A percentile compares a stretch with the other conserved stretches of the same genome.
phyloP scores from a whole-genome alignment of 1,284 basidiomycete species.

The Tetrapyrgos nigripes region DNA sequence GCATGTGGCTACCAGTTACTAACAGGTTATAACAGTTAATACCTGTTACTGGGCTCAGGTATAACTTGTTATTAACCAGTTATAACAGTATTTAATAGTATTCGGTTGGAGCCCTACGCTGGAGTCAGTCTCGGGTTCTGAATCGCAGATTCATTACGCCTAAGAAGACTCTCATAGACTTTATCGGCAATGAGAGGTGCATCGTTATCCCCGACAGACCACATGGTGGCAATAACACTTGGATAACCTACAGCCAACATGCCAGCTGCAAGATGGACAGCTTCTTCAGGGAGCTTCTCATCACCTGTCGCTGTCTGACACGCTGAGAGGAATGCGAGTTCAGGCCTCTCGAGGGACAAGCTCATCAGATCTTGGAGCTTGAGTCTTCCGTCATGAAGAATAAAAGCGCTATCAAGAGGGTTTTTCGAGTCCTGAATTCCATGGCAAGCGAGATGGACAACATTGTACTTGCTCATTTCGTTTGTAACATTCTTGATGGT shows the following conservation, averaged over 20 bases:
- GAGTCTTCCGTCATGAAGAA: slow-evolving; percentile 19
- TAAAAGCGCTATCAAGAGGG: slow-evolving; percentile 18
- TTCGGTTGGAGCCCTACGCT: too few relatives aligned
- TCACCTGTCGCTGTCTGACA: slow-evolving; percentile 26
- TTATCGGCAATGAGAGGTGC: slow-evolving; percentile 1
- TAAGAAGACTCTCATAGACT: neutral
- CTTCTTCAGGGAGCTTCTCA: slow-evolving; percentile 20
- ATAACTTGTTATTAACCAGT: too few relatives aligned
- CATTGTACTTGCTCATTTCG: slow-evolving; percentile 10
- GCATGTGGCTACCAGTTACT: too few relatives aligned
- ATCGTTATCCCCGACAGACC: slow-evolving; percentile 15
- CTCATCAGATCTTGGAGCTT: slow-evolving; percentile 21
- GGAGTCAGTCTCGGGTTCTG: too few relatives aligned
- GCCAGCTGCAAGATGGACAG: slow-evolving; percentile 23
- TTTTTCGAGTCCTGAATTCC: slow-evolving; percentile 17
- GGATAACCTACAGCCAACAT: slow-evolving; percentile 22
- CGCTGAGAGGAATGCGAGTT: slow-evolving; percentile 23
- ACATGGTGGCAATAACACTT: slow-evolving; percentile 25
- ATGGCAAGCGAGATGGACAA: slow-evolving; percentile 26
- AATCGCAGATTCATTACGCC: neutral
- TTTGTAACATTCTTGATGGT: slow-evolving; percentile 8
- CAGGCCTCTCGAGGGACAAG: slow-evolving; percentile 6
- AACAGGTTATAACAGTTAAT: too few relatives aligned
- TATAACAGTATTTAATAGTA: too few relatives aligned
- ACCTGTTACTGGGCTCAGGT: too few relatives aligned